Conservation (phyloP, 768 basidiomycete species). For the Coprinopsis sp. region DNA sequence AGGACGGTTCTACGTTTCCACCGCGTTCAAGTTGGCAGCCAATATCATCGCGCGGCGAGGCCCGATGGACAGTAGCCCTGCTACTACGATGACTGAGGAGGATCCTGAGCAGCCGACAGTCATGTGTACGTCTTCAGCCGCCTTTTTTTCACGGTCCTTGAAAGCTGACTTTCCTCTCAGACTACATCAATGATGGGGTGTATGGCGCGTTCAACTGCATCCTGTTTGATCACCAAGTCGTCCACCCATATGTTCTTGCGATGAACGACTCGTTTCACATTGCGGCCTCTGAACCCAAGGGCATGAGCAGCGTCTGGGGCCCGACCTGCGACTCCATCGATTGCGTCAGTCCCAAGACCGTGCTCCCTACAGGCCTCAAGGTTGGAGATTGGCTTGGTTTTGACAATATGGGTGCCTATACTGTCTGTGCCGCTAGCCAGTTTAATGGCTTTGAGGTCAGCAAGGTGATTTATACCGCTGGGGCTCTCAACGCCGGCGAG, state of each 20-base stretch:
- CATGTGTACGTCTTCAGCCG: conserved; percentile 73
- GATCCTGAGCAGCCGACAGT: conserved; percentile 44
- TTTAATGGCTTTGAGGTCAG: conserved; percentile 90
- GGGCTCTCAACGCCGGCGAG: conserved; percentile 47
- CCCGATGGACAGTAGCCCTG: conserved; percentile 27
- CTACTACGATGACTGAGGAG: conserved; percentile 8
- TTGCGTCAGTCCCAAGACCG: conserved; percentile 66
- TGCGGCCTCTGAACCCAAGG: conserved; percentile 31
- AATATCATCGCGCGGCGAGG: conserved; percentile 90
- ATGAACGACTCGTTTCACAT: conserved; percentile 64
- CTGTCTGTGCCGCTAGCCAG: conserved; percentile 92
- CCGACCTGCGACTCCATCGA: conserved; percentile 99
- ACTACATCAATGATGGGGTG: conserved; percentile 99
- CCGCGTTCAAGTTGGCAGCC: conserved; percentile 87
- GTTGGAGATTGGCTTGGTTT: conserved; percentile 99
- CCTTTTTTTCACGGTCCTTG: conserved; percentile 17
- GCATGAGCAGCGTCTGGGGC: conserved; percentile 84
- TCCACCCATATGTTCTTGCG: conserved; percentile 73
- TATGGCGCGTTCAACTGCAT: conserved; percentile 98
- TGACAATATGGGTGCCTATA: conserved; percentile 98
- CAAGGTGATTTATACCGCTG: conserved; percentile 74
- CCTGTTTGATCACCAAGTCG: conserved; percentile 88
- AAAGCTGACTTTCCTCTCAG: conserved; percentile 36
- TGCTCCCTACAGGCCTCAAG: conserved; percentile 61
- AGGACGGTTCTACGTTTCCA: conserved; percentile 89